Evolutionary conservation across 306 rosid species (phyloP), one percentile per base, ranked within the genome.

Genomic region (Prunus armeniaca): DNA sequence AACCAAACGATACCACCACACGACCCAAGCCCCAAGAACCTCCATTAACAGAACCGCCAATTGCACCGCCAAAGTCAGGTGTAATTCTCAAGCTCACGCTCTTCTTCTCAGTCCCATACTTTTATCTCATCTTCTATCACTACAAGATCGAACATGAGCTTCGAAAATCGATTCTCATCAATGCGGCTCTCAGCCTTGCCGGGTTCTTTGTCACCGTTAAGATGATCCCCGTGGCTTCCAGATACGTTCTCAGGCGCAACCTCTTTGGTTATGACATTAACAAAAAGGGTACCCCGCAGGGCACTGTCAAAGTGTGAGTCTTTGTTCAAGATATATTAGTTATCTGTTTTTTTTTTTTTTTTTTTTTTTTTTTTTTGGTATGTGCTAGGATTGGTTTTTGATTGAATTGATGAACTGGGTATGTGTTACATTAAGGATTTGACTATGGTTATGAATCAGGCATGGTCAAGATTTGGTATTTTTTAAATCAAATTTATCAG

Each of bases 261-360:
- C 88, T 95, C 19, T 95, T 87, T 87, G 99, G 99, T 30, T 87
- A 64, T 82, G 99, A 95, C 62, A 95, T 95, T 80, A 95, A 95
- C 77, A 95, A 95, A 82, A 93, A 82, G 91, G 99, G 97, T 19
- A 95, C 96, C 60, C 83, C 80, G 75, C 96, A 79, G 57, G 99
- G 99, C 65, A 82, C 73, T 52, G 76, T 89, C 70, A 89, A 88
- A 95, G 99, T 95, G 97, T 95, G 73, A 90, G 96, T 69, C 24
- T 80, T 70, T 46, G 58, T 74, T 71, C 50, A 0, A 43, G 18
- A 1, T 60, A 38, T 6, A 1, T 5, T 38, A 38, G 43, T 38
- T 38, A 38, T 34, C 38, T 34, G 17, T 50, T 25, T 72, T 13
- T 6, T 45, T 20, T 52, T 12, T 25, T 12, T 25, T n/a, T n/a